Base-by-base conservation (phyloP, 768 basidiomycete species). In the Suillus occidentalis region DNA sequence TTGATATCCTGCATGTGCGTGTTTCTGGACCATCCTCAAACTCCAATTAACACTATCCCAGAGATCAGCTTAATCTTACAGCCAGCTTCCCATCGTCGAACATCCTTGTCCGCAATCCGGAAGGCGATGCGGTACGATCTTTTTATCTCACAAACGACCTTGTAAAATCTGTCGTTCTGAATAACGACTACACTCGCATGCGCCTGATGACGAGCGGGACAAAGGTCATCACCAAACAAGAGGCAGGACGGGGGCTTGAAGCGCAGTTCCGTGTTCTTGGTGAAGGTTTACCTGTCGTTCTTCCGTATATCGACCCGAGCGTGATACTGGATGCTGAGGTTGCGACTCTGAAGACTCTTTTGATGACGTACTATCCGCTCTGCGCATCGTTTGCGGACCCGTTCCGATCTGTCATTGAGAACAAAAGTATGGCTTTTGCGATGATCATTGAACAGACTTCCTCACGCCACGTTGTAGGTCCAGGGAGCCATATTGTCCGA, bases 131-230 rank as follows among this genome's bases (percentile, higher is more conserved):
- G 13, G 85, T 86, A 36, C 89, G 95, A 47, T 90, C 91, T 9
- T 82, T 99, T 56, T 99, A 98, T 81, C 81, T 99, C 65, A 88
- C 90, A 63, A 97, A 96, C 72, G 85, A 89, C 69, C 80, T 92
- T 69, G 90, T 97, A 73, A 94, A 92, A 76, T 77, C 82, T n/a
- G 81, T 99, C 66, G 84, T 98, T 63, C 72, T 81, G 61, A 80
- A 89, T 72, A 99, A 99, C 73, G 89, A 94, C 73, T 96, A 90
- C 74, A 84, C 85, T 36, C 88, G 89, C 34, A 83, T 98, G 63
- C 88, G 97, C 2, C 86, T 99, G 61, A 89, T 95, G 70, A 88
- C 92, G 16, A 91, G 92, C n/a, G 97, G 97, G 22, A 95, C 95
- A 47, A 97, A 97, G 76, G 88, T 95, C 14, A 91, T 99, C 76